Evolutionary conservation across 1,139 yeast genomes (phyloP).

Genomic region (Debaryomycetaceae sp.): DNA sequence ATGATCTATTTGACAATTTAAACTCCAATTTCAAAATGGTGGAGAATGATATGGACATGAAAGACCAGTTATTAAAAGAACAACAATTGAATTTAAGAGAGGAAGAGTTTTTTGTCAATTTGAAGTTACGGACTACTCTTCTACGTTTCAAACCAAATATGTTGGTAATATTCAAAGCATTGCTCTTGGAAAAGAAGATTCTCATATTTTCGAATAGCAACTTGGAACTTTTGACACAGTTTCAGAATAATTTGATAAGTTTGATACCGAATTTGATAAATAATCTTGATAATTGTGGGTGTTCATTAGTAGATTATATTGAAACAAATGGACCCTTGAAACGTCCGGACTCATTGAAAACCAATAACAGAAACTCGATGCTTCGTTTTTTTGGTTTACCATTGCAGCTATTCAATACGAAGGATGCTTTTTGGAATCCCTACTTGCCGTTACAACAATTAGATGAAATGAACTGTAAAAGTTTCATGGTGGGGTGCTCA

Average conservation of each 20-base stretch:
- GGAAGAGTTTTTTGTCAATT: constrained; percentile 63
- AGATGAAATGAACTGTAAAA: constrained; percentile 64
- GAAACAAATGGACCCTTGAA: constrained; percentile 46
- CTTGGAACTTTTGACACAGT: constrained; percentile 74
- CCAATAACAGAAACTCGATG: constrained; percentile 76
- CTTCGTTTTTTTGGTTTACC: constrained; percentile 85
- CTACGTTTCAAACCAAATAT: constrained; percentile 57
- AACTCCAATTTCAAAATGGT: constrained; percentile 33
- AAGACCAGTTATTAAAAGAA: constrained; percentile 5
- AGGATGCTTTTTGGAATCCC: constrained; percentile 88
- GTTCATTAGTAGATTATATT: constrained; percentile 65
- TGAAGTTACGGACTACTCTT: constrained; percentile 67
- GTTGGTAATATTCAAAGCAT: constrained; percentile 70
- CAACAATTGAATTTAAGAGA: constrained; percentile 17
- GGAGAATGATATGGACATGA: constrained; percentile 18
- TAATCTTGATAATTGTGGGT: constrained; percentile 73
- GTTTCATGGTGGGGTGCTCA: constrained; percentile 83
- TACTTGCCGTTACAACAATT: constrained; percentile 90
- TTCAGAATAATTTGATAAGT: constrained; percentile 70
- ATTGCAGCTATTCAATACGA: constrained; percentile 71
- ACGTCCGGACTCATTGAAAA: constrained; percentile 68
- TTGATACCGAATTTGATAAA: constrained; percentile 75
- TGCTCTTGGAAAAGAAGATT: constrained; percentile 70
- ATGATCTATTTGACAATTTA: constrained; percentile 71
- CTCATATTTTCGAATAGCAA: constrained; percentile 71